Evolutionary conservation across 768 basidiomycete species (phyloP).

Genomic region (Tulasnella sp.): DNA sequence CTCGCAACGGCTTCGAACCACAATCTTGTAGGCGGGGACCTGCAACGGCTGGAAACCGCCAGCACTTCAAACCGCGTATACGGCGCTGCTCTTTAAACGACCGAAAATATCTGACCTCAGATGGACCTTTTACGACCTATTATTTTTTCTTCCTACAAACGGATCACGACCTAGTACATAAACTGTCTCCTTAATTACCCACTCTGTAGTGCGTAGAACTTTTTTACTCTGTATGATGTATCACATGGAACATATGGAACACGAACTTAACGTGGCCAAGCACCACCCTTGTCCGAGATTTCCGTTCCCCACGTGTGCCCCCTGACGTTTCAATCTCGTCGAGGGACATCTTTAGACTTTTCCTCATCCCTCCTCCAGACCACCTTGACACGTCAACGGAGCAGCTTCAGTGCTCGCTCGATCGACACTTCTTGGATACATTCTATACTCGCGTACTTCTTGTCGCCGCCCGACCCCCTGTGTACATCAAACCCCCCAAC

Average conservation of each 20-base stretch:
- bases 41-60: background rate
- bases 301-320: background rate
- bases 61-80: slow-evolving; percentile 12
- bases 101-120: background rate
- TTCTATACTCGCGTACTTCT: background rate
- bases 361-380: background rate
- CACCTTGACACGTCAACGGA: background rate
- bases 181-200: background rate
- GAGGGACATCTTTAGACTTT: background rate
- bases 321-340: background rate
- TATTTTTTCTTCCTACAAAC: too few species aligned
- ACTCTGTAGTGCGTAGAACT: background rate
- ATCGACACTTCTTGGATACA: background rate
- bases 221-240: background rate
- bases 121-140: slow-evolving; percentile 7
- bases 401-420: background rate
- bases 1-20: slow-evolving; percentile 3
- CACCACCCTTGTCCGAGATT: background rate
- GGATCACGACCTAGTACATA: background rate
- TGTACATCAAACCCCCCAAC: background rate
- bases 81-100: background rate
- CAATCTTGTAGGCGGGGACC: background rate
- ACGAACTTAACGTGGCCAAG: background rate
- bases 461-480: background rate
- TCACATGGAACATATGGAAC: background rate